These are phyloP conservation scores for Coemansia sp. DNA, from an alignment of 192 early-diverging fungal genomes.

Conservation along the genomic window DNA sequence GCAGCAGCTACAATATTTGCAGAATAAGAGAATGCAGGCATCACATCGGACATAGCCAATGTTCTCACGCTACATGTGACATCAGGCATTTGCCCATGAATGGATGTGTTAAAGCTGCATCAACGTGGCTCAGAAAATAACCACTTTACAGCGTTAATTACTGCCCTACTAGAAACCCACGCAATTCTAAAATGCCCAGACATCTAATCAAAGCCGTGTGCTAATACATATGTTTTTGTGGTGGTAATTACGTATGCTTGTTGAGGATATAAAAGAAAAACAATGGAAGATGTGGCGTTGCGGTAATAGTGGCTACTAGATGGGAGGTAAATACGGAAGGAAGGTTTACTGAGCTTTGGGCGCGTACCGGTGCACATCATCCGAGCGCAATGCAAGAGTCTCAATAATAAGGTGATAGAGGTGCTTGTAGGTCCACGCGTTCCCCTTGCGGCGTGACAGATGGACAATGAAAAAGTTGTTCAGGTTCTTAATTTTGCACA, in stretches of 20 bases:
- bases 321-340: not conserved
- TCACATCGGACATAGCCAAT: not conserved
- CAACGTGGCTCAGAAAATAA: not conserved
- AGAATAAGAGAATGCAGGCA: not conserved
- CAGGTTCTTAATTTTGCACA: conserved; percentile 90
- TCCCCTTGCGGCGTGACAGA: conserved; percentile 69
- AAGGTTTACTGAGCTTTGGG: conserved; percentile 7
- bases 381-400: conserved; percentile 44
- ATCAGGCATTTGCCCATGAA: not conserved
- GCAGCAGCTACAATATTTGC: not conserved
- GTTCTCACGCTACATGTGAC: not conserved
- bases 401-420: conserved; percentile 63
- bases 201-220: too few relatives aligned
- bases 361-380: conserved; percentile 32
- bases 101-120: not conserved
- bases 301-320: not conserved
- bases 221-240: not conserved
- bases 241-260: not conserved
- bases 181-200: too few relatives aligned
- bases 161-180: not conserved
- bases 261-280: conserved; percentile 12
- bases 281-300: conserved; percentile 5
- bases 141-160: not conserved
- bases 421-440: conserved; percentile 77
- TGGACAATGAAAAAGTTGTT: conserved; percentile 74